These are phyloP conservation scores for Phaffia tasmanica DNA, from an alignment of 768 basidiomycete species.

Conservation along the genomic window DNA sequence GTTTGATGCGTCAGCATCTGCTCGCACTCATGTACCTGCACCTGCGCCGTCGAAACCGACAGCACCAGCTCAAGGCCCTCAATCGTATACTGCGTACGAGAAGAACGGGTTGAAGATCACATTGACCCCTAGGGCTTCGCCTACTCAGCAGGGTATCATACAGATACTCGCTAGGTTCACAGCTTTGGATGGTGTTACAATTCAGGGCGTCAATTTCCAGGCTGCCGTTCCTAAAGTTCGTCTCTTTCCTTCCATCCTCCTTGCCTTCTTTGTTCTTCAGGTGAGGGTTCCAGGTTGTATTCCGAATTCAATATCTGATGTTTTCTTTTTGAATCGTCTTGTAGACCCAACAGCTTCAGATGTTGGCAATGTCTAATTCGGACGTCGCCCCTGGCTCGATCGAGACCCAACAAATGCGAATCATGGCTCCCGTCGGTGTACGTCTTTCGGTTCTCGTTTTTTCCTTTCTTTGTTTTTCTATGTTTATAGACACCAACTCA, in stretches of 20 bases:
- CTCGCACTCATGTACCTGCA: neutral
- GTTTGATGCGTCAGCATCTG: slow-evolving; percentile 6
- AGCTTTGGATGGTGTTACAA: slow-evolving; percentile 46
- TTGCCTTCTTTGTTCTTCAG: neutral
- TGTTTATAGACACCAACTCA: too few species aligned
- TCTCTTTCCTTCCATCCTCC: slow-evolving; percentile 9
- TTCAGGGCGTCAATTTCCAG: slow-evolving; percentile 73
- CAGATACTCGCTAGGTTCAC: slow-evolving; percentile 85
- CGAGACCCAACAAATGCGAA: slow-evolving; percentile 92
- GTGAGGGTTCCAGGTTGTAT: neutral
- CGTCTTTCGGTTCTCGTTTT: slow-evolving; percentile 36
- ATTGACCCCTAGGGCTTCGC: slow-evolving; percentile 72
- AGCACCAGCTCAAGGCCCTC: slow-evolving; percentile 39
- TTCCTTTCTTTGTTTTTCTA: neutral
- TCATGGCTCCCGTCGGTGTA: slow-evolving; percentile 77
- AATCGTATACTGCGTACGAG: slow-evolving; percentile 77
- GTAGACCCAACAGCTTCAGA: slow-evolving; percentile 91
- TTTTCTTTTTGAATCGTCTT: slow-evolving; percentile 5
- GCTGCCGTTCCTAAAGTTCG: slow-evolving; percentile 89
- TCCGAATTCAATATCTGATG: neutral
- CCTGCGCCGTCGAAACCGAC: neutral
- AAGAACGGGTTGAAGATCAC: slow-evolving; percentile 82
- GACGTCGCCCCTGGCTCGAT: slow-evolving; percentile 62
- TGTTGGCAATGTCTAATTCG: slow-evolving; percentile 90
- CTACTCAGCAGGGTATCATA: slow-evolving; percentile 72